A percentile compares a stretch with the other conserved stretches of the same genome.
phyloP scores from a whole-genome alignment of 306 rosid species.

The Coriaria nepalensis region DNA sequence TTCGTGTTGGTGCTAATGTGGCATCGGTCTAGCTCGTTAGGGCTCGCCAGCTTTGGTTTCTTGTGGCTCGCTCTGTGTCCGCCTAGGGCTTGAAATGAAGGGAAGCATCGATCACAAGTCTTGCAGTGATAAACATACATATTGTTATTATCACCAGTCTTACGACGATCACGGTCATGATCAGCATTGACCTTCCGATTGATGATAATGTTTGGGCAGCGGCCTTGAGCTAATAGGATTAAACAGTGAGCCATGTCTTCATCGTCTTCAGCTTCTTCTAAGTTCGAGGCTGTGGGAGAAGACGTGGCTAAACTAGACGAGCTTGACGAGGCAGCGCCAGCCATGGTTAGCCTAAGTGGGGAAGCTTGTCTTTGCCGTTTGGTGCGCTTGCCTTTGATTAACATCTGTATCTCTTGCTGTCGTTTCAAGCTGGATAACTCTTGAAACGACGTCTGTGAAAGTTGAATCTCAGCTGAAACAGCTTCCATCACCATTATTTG shows the following conservation, averaged over 20 bases:
- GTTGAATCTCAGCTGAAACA: too few species aligned
- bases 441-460: too few species aligned
- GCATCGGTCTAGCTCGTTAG: not conserved
- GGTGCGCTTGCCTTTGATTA: slow-evolving; percentile 57
- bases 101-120: slow-evolving; percentile 63
- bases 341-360: slow-evolving; percentile 22
- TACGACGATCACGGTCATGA: not conserved
- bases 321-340: slow-evolving; percentile 11
- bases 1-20: slow-evolving; percentile 25
- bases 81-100: slow-evolving; percentile 85
- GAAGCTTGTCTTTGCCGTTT: slow-evolving; percentile 49
- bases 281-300: too few species aligned
- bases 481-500: slow-evolving; percentile 20
- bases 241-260: slow-evolving; percentile 72
- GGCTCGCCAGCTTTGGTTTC: slow-evolving; percentile 26
- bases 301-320: slow-evolving; percentile 5
- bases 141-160: not conserved
- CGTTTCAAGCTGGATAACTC: too few species aligned
- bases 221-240: slow-evolving; percentile 66
- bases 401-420: too few species aligned
- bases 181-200: too few species aligned
- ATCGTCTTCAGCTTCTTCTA: slow-evolving; percentile 25
- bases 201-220: too few species aligned
- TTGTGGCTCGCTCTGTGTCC: slow-evolving; percentile 91
- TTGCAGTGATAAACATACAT: slow-evolving; percentile 45